A percentile compares a stretch with the other conserved stretches of the same genome.
Conservation (phyloP, 2,329 filamentous ascomycete species). For the Stenocarpella maydis region DNA sequence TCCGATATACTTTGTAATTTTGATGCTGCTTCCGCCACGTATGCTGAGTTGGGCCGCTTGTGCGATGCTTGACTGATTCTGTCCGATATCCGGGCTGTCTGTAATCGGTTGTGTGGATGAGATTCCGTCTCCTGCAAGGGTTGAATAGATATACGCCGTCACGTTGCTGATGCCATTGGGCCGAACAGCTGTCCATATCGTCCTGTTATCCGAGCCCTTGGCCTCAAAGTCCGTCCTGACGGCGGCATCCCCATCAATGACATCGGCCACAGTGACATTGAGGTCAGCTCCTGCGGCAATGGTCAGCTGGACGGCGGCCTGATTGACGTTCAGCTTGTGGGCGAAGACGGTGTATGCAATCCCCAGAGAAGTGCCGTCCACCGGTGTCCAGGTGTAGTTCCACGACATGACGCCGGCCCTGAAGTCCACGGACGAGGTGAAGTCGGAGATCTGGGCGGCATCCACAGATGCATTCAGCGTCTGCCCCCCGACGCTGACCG, state of each 20-base stretch:
- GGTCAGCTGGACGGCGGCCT: conserved; percentile 59
- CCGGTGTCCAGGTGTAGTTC: conserved; percentile 72
- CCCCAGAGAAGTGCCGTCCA: conserved; percentile 56
- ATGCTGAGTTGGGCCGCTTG: conserved; percentile 65
- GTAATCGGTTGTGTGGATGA: conserved; percentile 53
- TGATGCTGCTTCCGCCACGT: conserved; percentile 59
- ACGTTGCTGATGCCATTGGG: conserved; percentile 69
- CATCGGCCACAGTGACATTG: conserved; percentile 68
- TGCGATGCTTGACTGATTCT: conserved; percentile 70
- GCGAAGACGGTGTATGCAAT: conserved; percentile 73
- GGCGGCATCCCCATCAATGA: conserved; percentile 74
- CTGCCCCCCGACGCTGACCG: conserved; percentile 60
- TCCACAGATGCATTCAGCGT: conserved; percentile 69
- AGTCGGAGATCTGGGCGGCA: conserved; percentile 65
- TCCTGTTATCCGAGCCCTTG: conserved; percentile 60
- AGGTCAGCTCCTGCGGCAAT: conserved; percentile 62
- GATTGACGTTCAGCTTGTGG: conserved; percentile 69
- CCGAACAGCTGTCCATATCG: conserved; percentile 69
- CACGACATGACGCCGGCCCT: conserved; percentile 69
- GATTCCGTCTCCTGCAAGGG: conserved; percentile 51
- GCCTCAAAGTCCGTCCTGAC: conserved; percentile 67
- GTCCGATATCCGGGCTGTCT: conserved; percentile 56
- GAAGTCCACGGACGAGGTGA: conserved; percentile 68
- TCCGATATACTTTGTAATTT: conserved; percentile 73
- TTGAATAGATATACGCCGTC: conserved; percentile 62